Conservation (phyloP, 2,329 filamentous ascomycete genomes). For the Nemania sp. region DNA sequence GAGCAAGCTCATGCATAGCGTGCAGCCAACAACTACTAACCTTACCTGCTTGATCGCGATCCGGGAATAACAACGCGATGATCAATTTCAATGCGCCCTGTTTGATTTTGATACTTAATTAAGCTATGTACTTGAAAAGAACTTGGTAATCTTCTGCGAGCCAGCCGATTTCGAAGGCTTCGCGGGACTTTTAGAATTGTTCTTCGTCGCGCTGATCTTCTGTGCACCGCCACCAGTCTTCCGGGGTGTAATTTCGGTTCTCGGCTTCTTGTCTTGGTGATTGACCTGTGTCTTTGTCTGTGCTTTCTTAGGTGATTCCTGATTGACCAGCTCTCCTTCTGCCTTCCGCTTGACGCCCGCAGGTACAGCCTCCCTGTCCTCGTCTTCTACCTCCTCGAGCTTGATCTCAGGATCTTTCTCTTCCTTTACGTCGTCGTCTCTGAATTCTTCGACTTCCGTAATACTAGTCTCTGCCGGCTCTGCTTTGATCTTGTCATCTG, state of each 20-base stretch:
- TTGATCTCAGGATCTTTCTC: slow-evolving; percentile 11
- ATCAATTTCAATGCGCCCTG: too few species aligned
- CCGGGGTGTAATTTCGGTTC: slow-evolving; percentile 22
- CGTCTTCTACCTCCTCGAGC: slow-evolving; percentile 15
- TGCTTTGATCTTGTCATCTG: background rate
- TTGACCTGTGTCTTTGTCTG: slow-evolving; percentile 18
- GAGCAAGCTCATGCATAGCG: too few species aligned
- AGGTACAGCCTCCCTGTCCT: background rate
- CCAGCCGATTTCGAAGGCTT: slow-evolving; percentile 37
- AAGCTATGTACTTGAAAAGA: slow-evolving; percentile 50
- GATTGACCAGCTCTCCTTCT: slow-evolving; percentile 19
- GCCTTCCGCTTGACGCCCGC: slow-evolving; percentile 37
- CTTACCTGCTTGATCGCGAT: too few species aligned
- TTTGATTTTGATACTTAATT: slow-evolving; percentile 7
- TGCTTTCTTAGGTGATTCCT: slow-evolving; percentile 36
- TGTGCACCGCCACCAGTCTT: slow-evolving; percentile 31
- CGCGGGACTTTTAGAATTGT: slow-evolving; percentile 41
- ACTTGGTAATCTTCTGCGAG: slow-evolving; percentile 52
- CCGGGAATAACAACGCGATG: too few species aligned
- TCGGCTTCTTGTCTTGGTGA: background rate
- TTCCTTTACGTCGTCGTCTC: slow-evolving; percentile 12
- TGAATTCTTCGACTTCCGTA: slow-evolving; percentile 32
- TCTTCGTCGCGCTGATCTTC: slow-evolving; percentile 49
- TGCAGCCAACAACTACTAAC: too few species aligned
- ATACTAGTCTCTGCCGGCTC: slow-evolving; percentile 32